A percentile compares a stretch with the other conserved stretches of the same genome.
phyloP scores from a whole-genome alignment of 2,329 filamentous ascomycete species.

The Esteya vermicola region DNA sequence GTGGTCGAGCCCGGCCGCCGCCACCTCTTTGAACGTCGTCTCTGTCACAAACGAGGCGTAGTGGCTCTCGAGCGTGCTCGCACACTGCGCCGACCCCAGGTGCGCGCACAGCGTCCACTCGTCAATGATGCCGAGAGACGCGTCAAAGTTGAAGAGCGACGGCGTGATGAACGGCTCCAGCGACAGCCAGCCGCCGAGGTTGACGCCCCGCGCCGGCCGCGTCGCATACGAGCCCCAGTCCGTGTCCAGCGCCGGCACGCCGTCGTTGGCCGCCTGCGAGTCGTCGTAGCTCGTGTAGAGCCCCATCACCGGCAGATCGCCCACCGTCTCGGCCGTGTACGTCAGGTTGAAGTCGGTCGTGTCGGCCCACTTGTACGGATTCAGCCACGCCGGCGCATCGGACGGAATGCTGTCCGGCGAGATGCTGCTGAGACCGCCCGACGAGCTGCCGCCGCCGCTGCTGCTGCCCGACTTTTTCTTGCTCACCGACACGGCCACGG shows the following conservation, averaged over 20 bases:
- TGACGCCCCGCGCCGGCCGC: constrained; percentile 75
- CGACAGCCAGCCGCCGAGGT: constrained; percentile 85
- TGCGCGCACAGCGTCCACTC: constrained; percentile 68
- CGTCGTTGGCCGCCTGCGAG: constrained; percentile 58
- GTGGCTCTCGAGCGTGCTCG: constrained; percentile 66
- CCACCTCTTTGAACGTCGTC: constrained; percentile 70
- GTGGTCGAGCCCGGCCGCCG: constrained; percentile 80
- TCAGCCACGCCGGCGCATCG: constrained; percentile 60
- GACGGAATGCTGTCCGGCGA: constrained; percentile 43
- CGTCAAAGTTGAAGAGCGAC: constrained; percentile 64
- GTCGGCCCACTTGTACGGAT: constrained; percentile 86
- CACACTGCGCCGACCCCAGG: constrained; percentile 51
- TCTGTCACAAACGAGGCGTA: constrained; percentile 83
- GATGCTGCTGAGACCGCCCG: constrained; percentile 34
- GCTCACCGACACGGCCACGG: constrained; percentile 51
- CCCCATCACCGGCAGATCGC: constrained; percentile 82
- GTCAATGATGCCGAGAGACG: constrained; percentile 56
- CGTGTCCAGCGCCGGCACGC: constrained; percentile 65
- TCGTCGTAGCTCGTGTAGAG: constrained; percentile 80
- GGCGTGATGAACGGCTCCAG: constrained; percentile 94
- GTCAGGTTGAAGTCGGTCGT: constrained; percentile 88
- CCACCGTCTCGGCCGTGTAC: constrained; percentile 73
- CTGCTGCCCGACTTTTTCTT: constrained; percentile 32
- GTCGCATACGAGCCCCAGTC: constrained; percentile 63
- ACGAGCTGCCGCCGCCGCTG: constrained; percentile 4